Evolutionary conservation across 2,329 filamentous ascomycete genomes (phyloP).

Genomic region (Botrytis paeoniae): DNA sequence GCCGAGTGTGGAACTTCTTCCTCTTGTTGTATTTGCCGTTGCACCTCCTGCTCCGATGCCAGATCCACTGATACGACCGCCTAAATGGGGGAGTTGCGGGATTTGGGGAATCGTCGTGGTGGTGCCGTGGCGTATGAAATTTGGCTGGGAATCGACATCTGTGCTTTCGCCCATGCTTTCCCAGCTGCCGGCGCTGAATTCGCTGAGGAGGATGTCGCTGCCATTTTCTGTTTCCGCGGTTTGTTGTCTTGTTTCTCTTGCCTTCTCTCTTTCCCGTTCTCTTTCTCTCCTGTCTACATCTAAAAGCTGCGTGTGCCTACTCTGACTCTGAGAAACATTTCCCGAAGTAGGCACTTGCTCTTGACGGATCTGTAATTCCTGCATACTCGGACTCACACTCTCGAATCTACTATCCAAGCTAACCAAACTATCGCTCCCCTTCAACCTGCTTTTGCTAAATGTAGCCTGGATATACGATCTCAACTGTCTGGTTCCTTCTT

Average conservation of each 20-base stretch:
- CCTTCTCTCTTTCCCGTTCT: not conserved
- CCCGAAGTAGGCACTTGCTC: not conserved
- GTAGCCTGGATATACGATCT: conserved; percentile 29
- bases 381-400: conserved; percentile 25
- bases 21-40: not conserved
- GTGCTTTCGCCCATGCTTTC: conserved; percentile 9
- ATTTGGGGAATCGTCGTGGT: not conserved
- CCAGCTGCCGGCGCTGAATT: conserved; percentile 13
- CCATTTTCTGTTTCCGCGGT: not conserved
- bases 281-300: conserved; percentile 9
- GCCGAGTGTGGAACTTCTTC: not conserved
- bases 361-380: conserved; percentile 9
- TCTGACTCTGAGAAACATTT: not conserved
- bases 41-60: rapidly evolving
- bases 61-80: not conserved
- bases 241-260: not conserved
- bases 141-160: conserved; percentile 18
- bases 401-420: conserved; percentile 35
- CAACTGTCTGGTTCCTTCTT: conserved; percentile 34
- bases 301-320: conserved; percentile 17
- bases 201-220: conserved; percentile 3
- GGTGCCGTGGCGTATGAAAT: conserved; percentile 14
- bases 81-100: not conserved
- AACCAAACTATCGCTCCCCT: conserved; percentile 24
- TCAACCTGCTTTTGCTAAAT: conserved; percentile 22